Evolutionary conservation across 768 basidiomycete species (phyloP).

Genomic region (Clitopilus passeckerianus): DNA sequence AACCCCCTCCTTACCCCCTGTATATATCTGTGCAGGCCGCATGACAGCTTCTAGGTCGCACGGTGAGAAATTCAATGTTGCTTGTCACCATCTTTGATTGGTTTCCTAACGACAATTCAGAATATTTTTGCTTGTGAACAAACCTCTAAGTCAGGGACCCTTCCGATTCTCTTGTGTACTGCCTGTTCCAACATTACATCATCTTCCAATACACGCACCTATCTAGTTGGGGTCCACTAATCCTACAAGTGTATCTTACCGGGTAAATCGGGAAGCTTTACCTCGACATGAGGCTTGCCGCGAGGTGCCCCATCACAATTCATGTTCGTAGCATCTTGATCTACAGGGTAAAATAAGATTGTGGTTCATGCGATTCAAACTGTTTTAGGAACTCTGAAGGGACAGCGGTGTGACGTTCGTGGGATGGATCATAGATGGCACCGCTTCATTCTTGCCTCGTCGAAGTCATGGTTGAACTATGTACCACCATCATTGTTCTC

Average conservation of each 20-base stretch:
- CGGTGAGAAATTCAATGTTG: not conserved
- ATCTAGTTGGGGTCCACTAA: not conserved
- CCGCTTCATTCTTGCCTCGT: slow-evolving; percentile 1
- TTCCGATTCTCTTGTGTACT: not conserved
- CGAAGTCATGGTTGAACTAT: not conserved
- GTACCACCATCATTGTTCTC: not conserved
- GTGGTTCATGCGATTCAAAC: slow-evolving; percentile 12
- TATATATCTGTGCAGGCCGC: not conserved
- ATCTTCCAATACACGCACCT: not conserved
- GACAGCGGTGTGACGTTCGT: not conserved
- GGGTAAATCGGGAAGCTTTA: not conserved
- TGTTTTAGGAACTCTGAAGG: slow-evolving; percentile 7
- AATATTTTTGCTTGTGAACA: not conserved
- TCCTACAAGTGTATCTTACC: not conserved
- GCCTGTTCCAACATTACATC: not conserved
- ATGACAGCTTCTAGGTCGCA: not conserved
- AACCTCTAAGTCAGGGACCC: not conserved
- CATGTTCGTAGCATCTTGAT: not conserved
- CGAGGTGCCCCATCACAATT: slow-evolving; percentile 4
- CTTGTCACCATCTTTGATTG: not conserved
- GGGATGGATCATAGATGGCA: slow-evolving; percentile 6
- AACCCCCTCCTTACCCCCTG: not conserved
- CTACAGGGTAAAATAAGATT: slow-evolving; percentile 7
- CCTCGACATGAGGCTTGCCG: not conserved
- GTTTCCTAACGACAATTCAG: not conserved